phyloP scores from a whole-genome alignment of 1,284 basidiomycete species.

The Pyrrhoderma lamaoense region DNA sequence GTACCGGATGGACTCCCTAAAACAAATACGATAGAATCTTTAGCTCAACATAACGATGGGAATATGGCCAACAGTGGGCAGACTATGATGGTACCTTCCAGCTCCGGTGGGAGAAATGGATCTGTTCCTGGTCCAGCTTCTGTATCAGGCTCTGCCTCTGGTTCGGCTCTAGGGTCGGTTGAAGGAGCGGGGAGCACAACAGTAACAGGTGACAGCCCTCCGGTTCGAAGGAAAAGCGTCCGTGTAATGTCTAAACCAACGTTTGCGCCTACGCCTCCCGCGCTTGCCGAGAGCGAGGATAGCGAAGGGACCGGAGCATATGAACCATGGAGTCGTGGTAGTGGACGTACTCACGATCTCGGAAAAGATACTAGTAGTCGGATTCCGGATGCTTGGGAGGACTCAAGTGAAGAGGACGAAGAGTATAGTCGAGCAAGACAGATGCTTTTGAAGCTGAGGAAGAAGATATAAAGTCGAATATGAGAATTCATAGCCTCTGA shows the following conservation, averaged over 20 bases:
- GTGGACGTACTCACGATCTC: no score
- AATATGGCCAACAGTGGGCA: no score
- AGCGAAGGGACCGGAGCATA: conserved; percentile 9
- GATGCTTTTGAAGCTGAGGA: conserved; percentile 39
- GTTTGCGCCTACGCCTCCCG: conserved; percentile 62
- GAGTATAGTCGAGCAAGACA: conserved; percentile 52
- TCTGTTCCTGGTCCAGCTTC: no score
- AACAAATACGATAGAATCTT: no score
- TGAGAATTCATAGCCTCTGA: no score
- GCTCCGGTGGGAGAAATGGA: no score
- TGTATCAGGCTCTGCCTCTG: no score
- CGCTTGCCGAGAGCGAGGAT: conserved; percentile 47
- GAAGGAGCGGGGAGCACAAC: no score
- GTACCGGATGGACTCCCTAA: no score
- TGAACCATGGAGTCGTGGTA: conserved; percentile 9
- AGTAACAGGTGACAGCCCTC: conserved; percentile 14
- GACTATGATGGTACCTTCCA: not conserved
- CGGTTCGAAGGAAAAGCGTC: conserved; percentile 60
- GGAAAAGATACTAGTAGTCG: conserved; percentile 27
- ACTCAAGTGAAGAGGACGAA: conserved; percentile 67
- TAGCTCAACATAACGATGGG: no score
- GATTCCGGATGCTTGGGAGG: conserved; percentile 40
- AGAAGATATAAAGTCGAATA: conserved; percentile 28
- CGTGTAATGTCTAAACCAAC: conserved; percentile 65
- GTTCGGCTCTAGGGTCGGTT: not conserved